phyloP scores from a whole-genome alignment of 2,329 filamentous ascomycete species.

The Samsoniella hepiali region DNA sequence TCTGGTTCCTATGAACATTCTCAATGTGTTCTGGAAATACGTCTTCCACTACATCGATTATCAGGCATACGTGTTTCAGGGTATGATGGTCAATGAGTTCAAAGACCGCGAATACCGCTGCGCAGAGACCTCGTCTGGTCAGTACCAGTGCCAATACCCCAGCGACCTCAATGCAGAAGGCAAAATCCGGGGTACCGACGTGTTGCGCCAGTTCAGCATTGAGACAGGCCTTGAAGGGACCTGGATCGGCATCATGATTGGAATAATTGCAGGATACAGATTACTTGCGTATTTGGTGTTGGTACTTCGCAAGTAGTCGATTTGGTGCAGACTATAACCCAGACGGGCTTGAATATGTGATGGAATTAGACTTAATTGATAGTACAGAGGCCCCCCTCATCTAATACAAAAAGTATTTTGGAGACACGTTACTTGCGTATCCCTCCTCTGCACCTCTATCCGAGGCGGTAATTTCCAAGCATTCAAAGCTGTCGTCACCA shows the following conservation, averaged over 20 bases:
- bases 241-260: conserved; percentile 70
- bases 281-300: conserved; percentile 33
- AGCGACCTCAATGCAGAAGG: conserved; percentile 62
- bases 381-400: background rate
- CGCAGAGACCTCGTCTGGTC: conserved; percentile 30
- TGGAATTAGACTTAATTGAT: background rate
- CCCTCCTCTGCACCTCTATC: conserved; percentile 10
- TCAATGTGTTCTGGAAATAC: conserved; percentile 84
- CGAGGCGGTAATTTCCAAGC: background rate
- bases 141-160: conserved; percentile 68
- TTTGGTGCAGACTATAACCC: background rate
- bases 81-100: conserved; percentile 94
- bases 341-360: background rate
- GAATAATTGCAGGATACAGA: conserved; percentile 70
- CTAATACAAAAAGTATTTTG: conserved; percentile 14
- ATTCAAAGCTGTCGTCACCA: conserved; percentile 3
- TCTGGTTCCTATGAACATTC: conserved; percentile 65
- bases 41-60: conserved; percentile 89
- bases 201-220: conserved; percentile 70
- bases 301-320: conserved; percentile 7
- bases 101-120: conserved; percentile 61
- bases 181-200: conserved; percentile 65
- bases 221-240: conserved; percentile 68
- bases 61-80: conserved; percentile 81
- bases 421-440: conserved; percentile 7